Evolutionary conservation across 177 flowering plant species (phyloP).

Genomic region (Vitis hybrid): DNA sequence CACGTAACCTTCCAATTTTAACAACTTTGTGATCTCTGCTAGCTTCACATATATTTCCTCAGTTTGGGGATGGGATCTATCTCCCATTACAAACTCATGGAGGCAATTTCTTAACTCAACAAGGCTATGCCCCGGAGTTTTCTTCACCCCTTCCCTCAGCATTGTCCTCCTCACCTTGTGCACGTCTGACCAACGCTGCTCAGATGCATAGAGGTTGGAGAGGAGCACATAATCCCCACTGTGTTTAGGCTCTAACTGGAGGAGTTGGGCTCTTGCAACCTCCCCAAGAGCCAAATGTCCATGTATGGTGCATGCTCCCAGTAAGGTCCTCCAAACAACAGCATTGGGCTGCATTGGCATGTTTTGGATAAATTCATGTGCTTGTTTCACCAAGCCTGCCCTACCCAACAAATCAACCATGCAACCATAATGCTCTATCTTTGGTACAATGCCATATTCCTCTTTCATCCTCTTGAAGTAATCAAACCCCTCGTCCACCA

Average conservation of each 20-base stretch:
- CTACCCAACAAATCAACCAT: slow-evolving; percentile 80
- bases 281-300: slow-evolving; percentile 57
- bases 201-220: slow-evolving; percentile 76
- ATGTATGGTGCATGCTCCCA: slow-evolving; percentile 67
- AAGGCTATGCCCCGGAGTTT: slow-evolving; percentile 71
- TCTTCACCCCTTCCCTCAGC: slow-evolving; percentile 59
- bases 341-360: slow-evolving; percentile 77
- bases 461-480: slow-evolving; percentile 63
- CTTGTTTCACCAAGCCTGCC: slow-evolving; percentile 62
- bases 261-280: slow-evolving; percentile 44
- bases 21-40: slow-evolving; percentile 46
- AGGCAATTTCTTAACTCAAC: slow-evolving; percentile 65
- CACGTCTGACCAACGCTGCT: slow-evolving; percentile 65
- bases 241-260: slow-evolving; percentile 58
- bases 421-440: slow-evolving; percentile 80
- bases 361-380: slow-evolving; percentile 48
- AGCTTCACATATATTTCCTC: slow-evolving; percentile 52
- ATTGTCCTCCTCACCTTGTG: slow-evolving; percentile 55
- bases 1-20: slow-evolving; percentile 63
- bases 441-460: slow-evolving; percentile 54
- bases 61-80: slow-evolving; percentile 51
- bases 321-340: slow-evolving; percentile 74
- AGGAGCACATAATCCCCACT: slow-evolving; percentile 82
- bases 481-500: slow-evolving; percentile 67
- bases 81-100: slow-evolving; percentile 72